Conservation (phyloP, 768 basidiomycete species). For the Termitomyces sp. region DNA sequence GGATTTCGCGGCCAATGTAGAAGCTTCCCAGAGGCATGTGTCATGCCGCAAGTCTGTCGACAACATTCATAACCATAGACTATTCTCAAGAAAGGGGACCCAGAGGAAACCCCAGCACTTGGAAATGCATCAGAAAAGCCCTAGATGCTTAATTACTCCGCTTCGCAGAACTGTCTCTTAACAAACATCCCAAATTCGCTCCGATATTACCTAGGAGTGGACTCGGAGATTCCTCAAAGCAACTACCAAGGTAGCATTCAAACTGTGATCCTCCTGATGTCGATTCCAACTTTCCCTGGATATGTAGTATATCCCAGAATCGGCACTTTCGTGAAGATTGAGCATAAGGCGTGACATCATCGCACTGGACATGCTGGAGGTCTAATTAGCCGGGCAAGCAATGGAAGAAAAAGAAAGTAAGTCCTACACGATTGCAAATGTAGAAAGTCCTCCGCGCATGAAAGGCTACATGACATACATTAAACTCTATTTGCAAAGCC, state of each 20-base stretch:
- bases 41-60: too few relatives aligned
- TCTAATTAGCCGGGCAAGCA: not conserved
- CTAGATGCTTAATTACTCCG: too few relatives aligned
- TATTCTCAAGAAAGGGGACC: too few relatives aligned
- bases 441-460: not conserved
- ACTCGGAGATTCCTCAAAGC: not conserved
- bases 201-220: not conserved
- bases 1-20: too few relatives aligned
- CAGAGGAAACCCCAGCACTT: too few relatives aligned
- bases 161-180: too few relatives aligned
- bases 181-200: too few relatives aligned
- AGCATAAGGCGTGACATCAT: constrained; percentile 10
- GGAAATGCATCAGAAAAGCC: too few relatives aligned
- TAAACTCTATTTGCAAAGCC: not conserved
- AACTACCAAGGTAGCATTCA: not conserved
- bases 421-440: not conserved
- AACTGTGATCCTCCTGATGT: not conserved
- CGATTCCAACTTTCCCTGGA: not conserved
- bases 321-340: constrained; percentile 2
- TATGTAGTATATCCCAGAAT: not conserved
- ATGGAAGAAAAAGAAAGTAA: not conserved
- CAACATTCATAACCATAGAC: too few relatives aligned
- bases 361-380: not conserved
- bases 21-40: too few relatives aligned
- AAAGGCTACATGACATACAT: not conserved